phyloP scores from a whole-genome alignment of 2,329 filamentous ascomycete species.

The Fusarium subtropicale region DNA sequence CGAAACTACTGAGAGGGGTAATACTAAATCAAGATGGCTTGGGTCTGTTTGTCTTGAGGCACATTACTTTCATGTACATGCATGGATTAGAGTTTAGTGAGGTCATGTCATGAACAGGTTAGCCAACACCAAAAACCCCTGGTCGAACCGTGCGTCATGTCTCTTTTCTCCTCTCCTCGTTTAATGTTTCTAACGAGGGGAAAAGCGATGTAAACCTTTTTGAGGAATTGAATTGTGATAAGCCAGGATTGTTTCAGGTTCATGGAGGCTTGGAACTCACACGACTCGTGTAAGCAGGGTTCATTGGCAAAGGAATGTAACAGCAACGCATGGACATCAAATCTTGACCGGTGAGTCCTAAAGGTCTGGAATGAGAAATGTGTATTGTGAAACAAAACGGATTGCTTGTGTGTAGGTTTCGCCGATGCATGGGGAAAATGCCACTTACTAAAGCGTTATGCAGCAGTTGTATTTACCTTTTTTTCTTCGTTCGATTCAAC shows the following conservation, averaged over 20 bases:
- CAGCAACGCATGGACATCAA: conserved; percentile 8
- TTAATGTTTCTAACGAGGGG: background rate
- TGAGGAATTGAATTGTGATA: conserved; percentile 1
- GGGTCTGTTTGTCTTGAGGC: conserved; percentile 19
- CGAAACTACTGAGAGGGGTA: conserved; percentile 19
- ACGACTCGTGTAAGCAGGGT: conserved; percentile 8
- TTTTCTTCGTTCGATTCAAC: no score
- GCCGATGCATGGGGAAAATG: background rate
- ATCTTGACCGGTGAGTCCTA: background rate
- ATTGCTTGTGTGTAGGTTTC: background rate
- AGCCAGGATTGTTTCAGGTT: conserved; percentile 32
- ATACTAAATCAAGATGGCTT: conserved; percentile 23
- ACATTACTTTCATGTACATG: conserved; percentile 17
- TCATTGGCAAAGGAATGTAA: background rate
- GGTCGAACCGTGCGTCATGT: conserved; percentile 40
- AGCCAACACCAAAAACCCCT: conserved; percentile 24
- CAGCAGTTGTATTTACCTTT: background rate
- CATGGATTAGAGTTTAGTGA: conserved; percentile 35
- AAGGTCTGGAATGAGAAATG: background rate
- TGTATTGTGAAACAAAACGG: conserved; percentile 13
- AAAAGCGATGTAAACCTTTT: conserved; percentile 18
- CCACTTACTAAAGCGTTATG: background rate
- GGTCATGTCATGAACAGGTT: conserved; percentile 37
- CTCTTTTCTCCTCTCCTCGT: background rate
- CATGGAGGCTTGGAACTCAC: background rate